phyloP scores from a whole-genome alignment of 768 basidiomycete genomes.

The Leccinum sublutescens region DNA sequence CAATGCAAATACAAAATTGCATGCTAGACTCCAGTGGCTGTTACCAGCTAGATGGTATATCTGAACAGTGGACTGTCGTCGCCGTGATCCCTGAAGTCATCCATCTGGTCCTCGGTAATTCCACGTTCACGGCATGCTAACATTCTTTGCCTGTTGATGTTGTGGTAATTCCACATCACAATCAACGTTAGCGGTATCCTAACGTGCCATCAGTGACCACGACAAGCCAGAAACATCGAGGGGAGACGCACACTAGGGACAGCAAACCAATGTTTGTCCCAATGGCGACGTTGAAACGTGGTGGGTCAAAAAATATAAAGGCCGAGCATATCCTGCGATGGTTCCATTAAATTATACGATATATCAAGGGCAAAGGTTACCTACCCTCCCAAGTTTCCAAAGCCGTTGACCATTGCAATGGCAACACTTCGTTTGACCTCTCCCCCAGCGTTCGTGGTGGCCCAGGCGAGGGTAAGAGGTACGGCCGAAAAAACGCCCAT shows the following conservation, averaged over 20 bases:
- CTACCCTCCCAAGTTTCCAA: conserved; percentile 57
- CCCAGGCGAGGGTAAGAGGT: conserved; percentile 48
- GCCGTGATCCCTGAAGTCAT: conserved; percentile 45
- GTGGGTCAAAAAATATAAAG: conserved; percentile 40
- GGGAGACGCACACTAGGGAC: conserved; percentile 14
- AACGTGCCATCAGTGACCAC: conserved; percentile 27
- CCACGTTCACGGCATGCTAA: conserved; percentile 40
- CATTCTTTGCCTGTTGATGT: conserved; percentile 48
- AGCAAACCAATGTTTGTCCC: conserved; percentile 28
- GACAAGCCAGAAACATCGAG: conserved; percentile 9
- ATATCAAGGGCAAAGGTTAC: conserved; percentile 18
- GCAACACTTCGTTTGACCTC: conserved; percentile 48
- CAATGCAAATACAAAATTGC: background rate
- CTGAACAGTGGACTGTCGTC: conserved; percentile 57
- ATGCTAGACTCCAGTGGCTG: too few species aligned
- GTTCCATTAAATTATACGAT: background rate
- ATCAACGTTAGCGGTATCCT: conserved; percentile 39
- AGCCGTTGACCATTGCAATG: conserved; percentile 50
- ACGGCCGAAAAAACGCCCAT: conserved; percentile 49
- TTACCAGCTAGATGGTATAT: conserved; percentile 18
- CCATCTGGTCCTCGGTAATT: conserved; percentile 38
- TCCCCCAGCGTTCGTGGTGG: conserved; percentile 51
- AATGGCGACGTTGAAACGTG: conserved; percentile 36
- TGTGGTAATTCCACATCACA: conserved; percentile 44
- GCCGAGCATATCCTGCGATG: conserved; percentile 38